Evolutionary conservation across 805 yeast genomes (phyloP).

Genomic region (Kuraishia borneana): DNA sequence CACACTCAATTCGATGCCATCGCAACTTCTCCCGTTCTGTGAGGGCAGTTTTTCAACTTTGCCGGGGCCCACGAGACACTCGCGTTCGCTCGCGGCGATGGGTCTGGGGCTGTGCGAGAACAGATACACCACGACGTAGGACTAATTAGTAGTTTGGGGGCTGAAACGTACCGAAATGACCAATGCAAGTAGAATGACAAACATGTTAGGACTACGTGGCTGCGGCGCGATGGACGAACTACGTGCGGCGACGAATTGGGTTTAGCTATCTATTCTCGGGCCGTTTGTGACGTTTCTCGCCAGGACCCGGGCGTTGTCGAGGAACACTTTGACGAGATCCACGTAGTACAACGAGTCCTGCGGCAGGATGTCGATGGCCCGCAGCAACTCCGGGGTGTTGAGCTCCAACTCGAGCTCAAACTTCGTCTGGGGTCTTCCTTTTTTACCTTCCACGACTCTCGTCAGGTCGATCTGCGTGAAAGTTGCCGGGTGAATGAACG

Average conservation of each 20-base stretch:
- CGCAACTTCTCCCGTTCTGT: too few species aligned
- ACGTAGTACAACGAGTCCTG: conserved; percentile 29
- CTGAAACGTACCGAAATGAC: not conserved
- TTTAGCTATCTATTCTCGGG: not conserved
- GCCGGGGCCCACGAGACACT: too few species aligned
- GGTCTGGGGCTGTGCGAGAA: not conserved
- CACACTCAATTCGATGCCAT: conserved; percentile 50
- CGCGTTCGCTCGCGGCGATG: conserved; percentile 7
- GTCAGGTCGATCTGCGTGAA: conserved; percentile 67
- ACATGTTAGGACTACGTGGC: not conserved
- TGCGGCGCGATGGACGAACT: not conserved
- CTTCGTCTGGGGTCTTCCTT: conserved; percentile 7
- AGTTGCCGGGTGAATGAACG: conserved; percentile 66
- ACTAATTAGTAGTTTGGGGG: not conserved
- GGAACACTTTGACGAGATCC: conserved; percentile 32
- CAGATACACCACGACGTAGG: not conserved
- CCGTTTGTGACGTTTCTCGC: conserved; percentile 17
- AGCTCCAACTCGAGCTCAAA: conserved; percentile 24
- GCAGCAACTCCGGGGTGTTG: conserved; percentile 18
- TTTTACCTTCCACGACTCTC: conserved; percentile 29
- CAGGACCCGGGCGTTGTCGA: conserved; percentile 29
- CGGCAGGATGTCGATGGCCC: conserved; percentile 16
- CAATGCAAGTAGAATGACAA: not conserved
- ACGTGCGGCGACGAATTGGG: not conserved
- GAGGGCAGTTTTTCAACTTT: too few species aligned